Evolutionary conservation across 2,329 filamentous ascomycete species (phyloP), one percentile per base, ranked within the genome.

Genomic region (Diaporthe batatas): DNA sequence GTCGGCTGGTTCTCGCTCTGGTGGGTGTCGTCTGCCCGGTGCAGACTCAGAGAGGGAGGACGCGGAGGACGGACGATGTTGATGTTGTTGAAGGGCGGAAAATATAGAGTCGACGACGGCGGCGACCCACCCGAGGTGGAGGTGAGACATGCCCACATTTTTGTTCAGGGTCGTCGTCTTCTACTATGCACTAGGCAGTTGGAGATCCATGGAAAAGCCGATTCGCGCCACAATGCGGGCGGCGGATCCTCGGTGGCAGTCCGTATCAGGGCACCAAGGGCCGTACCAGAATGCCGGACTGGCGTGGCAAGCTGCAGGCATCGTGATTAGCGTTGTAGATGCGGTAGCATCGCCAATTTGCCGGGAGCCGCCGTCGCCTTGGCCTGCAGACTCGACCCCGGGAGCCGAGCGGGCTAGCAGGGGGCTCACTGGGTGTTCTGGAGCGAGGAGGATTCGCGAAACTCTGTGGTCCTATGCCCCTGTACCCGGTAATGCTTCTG

Each of bases 401-500:
- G 25, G 11, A 34, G 6, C 11, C 12, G 39, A 44, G 3, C 25
- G 25, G 18, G 59, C 59, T 65, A 65, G 59, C 59, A 64, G 42
- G 59, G 59, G 59, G 42, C 23, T 34, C 7, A 29, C 29, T 34
- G 25, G 59, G 44, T 6, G 47, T 49, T 34, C 18, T 34, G 18
- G 59, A 49, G 23, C 25, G n/a, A n/a, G 59, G 6, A 49, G 44
- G 44, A 51, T 21, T 32, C 42, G 42, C 59, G 59, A 47, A 29
- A 29, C 29, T 29, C 29, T 29, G 5, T 29, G 29, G 3, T 11
- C 6, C 2, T 23, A 6, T 34, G 42, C 42, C 59, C 59, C 59
- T 65, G 59, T 65, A 65, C 59, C 59, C 42, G 16, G 59, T 65
- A 65, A 65, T 65, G 42, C 59, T 65, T 65, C 59, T 65, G 59